Base-by-base conservation (phyloP, 352 stramenopile species). In the Aphanomyces invadans region DNA sequence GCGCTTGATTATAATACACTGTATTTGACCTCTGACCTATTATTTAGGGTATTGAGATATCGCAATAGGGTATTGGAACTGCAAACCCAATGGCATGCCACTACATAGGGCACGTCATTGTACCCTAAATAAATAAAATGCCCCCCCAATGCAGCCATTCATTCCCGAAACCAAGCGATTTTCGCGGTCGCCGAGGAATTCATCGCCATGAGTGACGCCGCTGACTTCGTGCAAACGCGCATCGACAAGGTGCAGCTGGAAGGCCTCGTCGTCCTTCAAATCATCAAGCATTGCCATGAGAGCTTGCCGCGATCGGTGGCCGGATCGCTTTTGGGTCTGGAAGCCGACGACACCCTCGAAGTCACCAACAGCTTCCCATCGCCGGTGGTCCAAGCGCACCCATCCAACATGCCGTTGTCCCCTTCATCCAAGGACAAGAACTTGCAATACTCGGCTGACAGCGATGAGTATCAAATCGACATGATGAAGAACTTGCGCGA, bases 401-500 rank as follows among this genome's bases (percentile, higher is more conserved):
- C 61, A 69, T 42, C 51, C 73, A 62, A 74, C 71, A 64, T 70
- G 66, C 53, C 66, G 70, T 73, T 39, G 77, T 88, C 69, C 69
- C 79, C 65, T 72, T 83, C 88, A 75, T 77, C 23, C 28, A 73
- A 80, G n/a, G 76, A 75, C 32, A 86, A 88, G 54, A 90, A 89
- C 70, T 78, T 86, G 38, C 75, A 81, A 68, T 71, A 79, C n/a
- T 73, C 79, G 21, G 71, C 78, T 23, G 82, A 90, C 28, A 76
- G 81, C 42, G 86, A 98, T 69, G 95, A 98, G 73, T 99, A 98
- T 73, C 94, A 98, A 78, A 84, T 98, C 25, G 94, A 99, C 79
- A 99, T 99, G 96, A 98, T 99, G 95, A 98, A 98, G 79, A 98
- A 98, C 85, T 76, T 99, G 49, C 86, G 94, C 52, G 95, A 99